phyloP scores from a whole-genome alignment of 2,329 filamentous ascomycete species.

The Trichoderma simmonsii region DNA sequence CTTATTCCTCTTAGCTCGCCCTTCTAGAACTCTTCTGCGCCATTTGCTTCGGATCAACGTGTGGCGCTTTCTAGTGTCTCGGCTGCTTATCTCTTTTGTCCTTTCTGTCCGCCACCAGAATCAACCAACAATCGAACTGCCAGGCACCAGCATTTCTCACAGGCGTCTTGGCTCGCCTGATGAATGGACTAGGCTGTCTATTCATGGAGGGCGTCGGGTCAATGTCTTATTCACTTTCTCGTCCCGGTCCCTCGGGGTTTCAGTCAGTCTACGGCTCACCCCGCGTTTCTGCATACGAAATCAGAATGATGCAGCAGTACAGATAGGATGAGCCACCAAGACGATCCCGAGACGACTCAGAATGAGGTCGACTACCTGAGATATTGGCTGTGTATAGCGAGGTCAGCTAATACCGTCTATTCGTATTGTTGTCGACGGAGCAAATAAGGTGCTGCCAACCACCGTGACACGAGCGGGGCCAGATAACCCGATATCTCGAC shows the following conservation, averaged over 20 bases:
- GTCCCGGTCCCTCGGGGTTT: not conserved
- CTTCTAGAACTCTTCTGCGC: constrained; percentile 10
- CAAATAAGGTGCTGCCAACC: not conserved
- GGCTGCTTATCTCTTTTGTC: not conserved
- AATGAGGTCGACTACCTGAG: not conserved
- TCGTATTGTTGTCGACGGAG: not conserved
- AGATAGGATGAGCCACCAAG: not conserved
- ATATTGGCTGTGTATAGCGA: not conserved
- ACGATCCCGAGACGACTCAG: not conserved
- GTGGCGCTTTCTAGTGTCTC: not conserved
- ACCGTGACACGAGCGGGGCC: not conserved
- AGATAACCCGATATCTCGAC: not conserved
- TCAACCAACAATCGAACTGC: not conserved
- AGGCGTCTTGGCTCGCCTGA: not conserved
- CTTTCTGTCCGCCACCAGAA: not conserved
- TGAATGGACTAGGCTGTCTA: not conserved
- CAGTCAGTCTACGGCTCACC: not conserved
- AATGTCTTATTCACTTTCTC: not conserved
- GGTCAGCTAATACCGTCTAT: not conserved
- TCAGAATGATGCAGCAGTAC: not conserved
- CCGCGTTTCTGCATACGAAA: not conserved
- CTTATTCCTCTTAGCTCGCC: constrained; percentile 4
- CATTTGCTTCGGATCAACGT: not conserved
- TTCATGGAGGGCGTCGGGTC: not conserved
- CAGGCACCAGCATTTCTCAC: constrained; percentile 3